Conservation (phyloP, 2,329 filamentous ascomycete species). For the Beauveria caledonica region DNA sequence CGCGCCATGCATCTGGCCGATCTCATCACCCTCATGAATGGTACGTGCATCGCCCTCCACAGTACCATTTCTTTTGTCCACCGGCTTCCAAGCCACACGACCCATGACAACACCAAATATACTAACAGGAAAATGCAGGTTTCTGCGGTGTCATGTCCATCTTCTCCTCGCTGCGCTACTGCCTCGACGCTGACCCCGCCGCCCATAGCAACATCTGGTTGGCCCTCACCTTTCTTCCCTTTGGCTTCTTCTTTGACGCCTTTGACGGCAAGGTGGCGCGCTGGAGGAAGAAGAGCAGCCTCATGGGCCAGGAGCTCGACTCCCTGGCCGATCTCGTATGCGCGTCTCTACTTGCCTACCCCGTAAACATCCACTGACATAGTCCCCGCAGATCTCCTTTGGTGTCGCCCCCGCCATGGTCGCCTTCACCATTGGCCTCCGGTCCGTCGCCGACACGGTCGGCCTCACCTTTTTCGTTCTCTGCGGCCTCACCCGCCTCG, state of each 20-base stretch:
- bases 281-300: slow-evolving; percentile 91
- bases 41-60: slow-evolving; percentile 30
- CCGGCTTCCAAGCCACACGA: neutral
- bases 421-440: slow-evolving; percentile 82
- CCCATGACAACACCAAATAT: neutral
- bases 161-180: slow-evolving; percentile 91
- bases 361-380: neutral
- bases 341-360: neutral
- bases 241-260: slow-evolving; percentile 94
- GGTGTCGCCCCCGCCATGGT: slow-evolving; percentile 81
- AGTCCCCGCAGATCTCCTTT: slow-evolving; percentile 69
- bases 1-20: slow-evolving; percentile 70
- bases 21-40: slow-evolving; percentile 75
- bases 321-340: slow-evolving; percentile 88
- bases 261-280: slow-evolving; percentile 95
- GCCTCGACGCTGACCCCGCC: slow-evolving; percentile 56
- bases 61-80: no score
- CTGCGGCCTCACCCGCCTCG: slow-evolving; percentile 84
- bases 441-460: slow-evolving; percentile 75
- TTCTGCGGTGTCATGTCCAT: slow-evolving; percentile 92
- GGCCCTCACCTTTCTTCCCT: slow-evolving; percentile 79
- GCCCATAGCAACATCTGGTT: slow-evolving; percentile 66
- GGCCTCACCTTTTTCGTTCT: slow-evolving; percentile 83
- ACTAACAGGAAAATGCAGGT: slow-evolving; percentile 32
- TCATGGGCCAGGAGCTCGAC: slow-evolving; percentile 97